These are phyloP conservation scores for Fusarium coffeatum DNA, from an alignment of 2,329 filamentous ascomycete species.

Conservation along the genomic window DNA sequence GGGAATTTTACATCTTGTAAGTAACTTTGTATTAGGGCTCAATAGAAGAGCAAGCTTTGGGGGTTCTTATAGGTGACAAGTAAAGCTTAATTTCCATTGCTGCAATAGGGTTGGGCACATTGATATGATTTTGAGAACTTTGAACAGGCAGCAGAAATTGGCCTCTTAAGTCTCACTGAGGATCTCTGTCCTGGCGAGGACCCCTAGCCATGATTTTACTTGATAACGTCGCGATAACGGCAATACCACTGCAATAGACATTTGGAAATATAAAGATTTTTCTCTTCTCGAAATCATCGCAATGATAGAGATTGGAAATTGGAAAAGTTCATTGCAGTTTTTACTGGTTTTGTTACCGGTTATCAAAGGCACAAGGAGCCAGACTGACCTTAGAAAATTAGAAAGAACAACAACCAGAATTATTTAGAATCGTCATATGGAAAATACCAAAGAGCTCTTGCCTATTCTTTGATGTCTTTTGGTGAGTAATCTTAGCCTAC, in stretches of 20 bases:
- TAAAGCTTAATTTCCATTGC: not conserved
- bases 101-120: not conserved
- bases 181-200: not conserved
- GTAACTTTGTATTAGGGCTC: not conserved
- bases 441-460: not conserved
- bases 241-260: not conserved
- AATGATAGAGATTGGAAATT: too few species aligned
- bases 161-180: too few species aligned
- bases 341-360: not conserved
- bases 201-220: not conserved
- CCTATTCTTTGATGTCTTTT: not conserved
- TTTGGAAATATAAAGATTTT: not conserved
- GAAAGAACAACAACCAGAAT: not conserved
- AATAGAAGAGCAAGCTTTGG: too few species aligned
- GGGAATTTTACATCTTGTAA: not conserved
- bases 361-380: not conserved
- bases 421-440: not conserved
- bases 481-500: not conserved
- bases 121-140: not conserved
- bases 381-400: not conserved
- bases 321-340: fast-evolving
- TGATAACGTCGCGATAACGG: not conserved
- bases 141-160: not conserved
- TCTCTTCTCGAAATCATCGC: not conserved
- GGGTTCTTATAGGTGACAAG: not conserved